phyloP scores from a whole-genome alignment of 331 rosid genomes.

The Erythrophleum ivorense region DNA sequence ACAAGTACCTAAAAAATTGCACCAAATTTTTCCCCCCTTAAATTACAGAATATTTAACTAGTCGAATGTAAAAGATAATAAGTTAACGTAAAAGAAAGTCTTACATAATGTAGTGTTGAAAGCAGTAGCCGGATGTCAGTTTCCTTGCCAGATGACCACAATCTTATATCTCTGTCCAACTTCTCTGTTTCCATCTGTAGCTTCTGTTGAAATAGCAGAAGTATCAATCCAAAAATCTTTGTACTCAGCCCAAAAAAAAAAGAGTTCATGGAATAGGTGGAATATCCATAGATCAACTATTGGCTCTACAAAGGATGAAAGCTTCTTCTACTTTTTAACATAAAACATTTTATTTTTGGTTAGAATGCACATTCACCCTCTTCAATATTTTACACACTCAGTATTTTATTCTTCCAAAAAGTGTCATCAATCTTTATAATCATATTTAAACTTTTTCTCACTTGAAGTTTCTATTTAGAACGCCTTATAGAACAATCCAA shows the following conservation, averaged over 20 bases:
- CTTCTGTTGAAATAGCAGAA: constrained; percentile 38
- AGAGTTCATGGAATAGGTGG: background rate
- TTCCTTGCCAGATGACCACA: constrained; percentile 92
- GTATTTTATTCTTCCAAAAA: constrained; percentile 1
- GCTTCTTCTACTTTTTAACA: constrained; percentile 30
- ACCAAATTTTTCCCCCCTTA: background rate
- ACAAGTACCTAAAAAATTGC: background rate
- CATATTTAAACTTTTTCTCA: background rate
- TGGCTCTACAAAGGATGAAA: constrained; percentile 4
- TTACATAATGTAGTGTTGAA: constrained; percentile 81
- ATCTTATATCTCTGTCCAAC: constrained; percentile 68
- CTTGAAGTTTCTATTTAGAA: background rate
- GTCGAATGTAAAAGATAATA: background rate
- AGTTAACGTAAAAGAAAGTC: constrained; percentile 33
- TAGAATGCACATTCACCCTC: background rate
- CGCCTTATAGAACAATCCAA: constrained; percentile 22
- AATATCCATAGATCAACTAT: constrained; percentile 2
- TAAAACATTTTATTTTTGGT: background rate
- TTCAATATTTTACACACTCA: background rate
- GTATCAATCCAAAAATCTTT: constrained; percentile 24
- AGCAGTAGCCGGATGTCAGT: constrained; percentile 77
- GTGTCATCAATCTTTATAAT: background rate
- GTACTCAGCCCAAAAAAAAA: constrained; percentile 15
- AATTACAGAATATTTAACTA: constrained; percentile 15
- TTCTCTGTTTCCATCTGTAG: constrained; percentile 58